Evolutionary conservation across 106 monocot genomes (phyloP).

Genomic region (Acorus gramineus): DNA sequence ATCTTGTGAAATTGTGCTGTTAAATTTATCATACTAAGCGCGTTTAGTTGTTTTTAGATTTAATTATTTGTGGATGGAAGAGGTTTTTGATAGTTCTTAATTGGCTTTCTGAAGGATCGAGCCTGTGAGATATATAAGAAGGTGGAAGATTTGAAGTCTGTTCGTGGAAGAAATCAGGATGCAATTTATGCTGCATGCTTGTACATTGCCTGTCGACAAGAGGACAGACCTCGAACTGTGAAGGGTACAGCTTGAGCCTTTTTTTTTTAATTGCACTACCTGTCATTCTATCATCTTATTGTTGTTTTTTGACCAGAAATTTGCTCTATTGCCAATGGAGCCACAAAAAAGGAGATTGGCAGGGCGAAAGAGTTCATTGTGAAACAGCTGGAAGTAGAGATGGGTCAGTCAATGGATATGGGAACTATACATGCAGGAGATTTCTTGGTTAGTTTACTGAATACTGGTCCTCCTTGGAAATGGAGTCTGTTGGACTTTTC

Average conservation of each 20-base stretch:
- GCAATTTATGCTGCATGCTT: constrained; percentile 21
- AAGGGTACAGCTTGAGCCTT: constrained; percentile 3
- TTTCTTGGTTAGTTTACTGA: constrained; percentile 12
- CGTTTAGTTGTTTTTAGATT: not conserved
- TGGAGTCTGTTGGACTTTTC: too few relatives aligned
- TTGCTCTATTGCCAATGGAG: constrained; percentile 18
- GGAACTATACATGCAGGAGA: constrained; percentile 19
- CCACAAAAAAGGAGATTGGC: constrained; percentile 21
- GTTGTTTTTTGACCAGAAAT: constrained; percentile 7
- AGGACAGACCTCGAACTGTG: constrained; percentile 20
- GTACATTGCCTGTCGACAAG: constrained; percentile 23
- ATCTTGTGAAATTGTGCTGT: not conserved
- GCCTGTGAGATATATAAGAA: constrained; percentile 26
- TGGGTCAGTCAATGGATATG: constrained; percentile 26
- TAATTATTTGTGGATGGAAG: not conserved
- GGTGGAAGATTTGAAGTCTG: constrained; percentile 19
- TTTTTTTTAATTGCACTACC: not conserved
- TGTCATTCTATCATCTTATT: too few relatives aligned
- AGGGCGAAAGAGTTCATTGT: constrained; percentile 23
- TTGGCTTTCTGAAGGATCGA: not conserved
- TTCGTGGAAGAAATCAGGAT: constrained; percentile 21
- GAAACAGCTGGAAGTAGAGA: constrained; percentile 22
- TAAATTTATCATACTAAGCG: not conserved
- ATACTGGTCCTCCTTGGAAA: not conserved
- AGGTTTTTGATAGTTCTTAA: not conserved